Conservation (phyloP, 345 rosid species). For the Conringia planisiliqua region DNA sequence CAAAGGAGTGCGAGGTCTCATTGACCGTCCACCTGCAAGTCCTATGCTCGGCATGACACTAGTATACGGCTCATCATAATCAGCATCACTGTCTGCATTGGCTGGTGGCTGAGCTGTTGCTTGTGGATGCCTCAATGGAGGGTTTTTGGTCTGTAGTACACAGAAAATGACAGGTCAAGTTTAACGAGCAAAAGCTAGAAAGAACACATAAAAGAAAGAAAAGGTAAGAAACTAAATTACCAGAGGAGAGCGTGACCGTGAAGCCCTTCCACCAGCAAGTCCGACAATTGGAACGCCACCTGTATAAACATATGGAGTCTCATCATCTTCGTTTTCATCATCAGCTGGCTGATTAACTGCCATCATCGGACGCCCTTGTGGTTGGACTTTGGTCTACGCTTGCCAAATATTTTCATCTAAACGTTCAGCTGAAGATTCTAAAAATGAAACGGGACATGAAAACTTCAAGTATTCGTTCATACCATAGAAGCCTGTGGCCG, state of each 20-base stretch:
- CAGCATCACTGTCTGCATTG: conserved; percentile 39
- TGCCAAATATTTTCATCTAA: not conserved
- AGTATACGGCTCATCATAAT: conserved; percentile 28
- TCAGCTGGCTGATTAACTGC: conserved; percentile 20
- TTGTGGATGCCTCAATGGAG: conserved; percentile 35
- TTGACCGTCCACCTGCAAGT: conserved; percentile 50
- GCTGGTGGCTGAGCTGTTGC: conserved; percentile 17
- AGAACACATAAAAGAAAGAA: conserved; percentile 1
- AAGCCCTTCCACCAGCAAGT: conserved; percentile 43
- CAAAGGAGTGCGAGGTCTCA: conserved; percentile 44
- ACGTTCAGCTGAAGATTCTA: not conserved
- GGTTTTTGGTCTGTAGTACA: conserved; percentile 31
- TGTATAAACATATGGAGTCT: conserved; percentile 18
- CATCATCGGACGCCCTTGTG: conserved; percentile 31
- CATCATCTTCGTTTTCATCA: conserved; percentile 43
- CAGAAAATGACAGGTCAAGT: not conserved
- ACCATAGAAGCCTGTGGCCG: conserved; percentile 46
- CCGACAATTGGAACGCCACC: conserved; percentile 41
- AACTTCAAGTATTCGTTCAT: not conserved
- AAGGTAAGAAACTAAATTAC: conserved; percentile 22
- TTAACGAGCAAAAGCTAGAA: not conserved
- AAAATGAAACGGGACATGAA: not conserved
- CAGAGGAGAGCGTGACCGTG: conserved; percentile 38
- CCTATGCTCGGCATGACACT: conserved; percentile 44
- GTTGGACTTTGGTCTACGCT: conserved; percentile 32